Evolutionary conservation across 352 stramenopile species (phyloP), one percentile per base, ranked within the genome.

Genomic region (Phytophthora syringae): DNA sequence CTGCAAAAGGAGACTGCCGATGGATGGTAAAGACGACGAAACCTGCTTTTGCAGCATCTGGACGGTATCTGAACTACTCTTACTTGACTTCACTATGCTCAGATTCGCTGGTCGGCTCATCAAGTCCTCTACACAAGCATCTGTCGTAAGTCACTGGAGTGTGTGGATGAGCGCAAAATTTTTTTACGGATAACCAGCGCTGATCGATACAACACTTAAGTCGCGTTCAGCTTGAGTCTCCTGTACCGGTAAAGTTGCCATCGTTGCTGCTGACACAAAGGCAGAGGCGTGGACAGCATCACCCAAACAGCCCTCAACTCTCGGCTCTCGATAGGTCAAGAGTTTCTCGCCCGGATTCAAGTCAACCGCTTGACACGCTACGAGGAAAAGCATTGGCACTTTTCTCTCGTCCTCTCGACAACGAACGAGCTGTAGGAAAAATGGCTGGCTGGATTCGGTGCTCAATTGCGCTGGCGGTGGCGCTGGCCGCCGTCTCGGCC

Each of bases 361-460:
- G 37, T 49, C 20, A 45, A 7, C 11, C n/a, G 36, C 6, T 63
- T 69, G 53, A 60, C 55, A 56, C 53, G 20, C n/a, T 61, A 60
- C 58, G 39, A 66, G 48, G n/a, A n/a, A 13, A 49, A 59, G 32
- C 0, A 59, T 70, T 73, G 58, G 30, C 34, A 50, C 15, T 67
- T 77, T 73, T 59, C 22, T 61, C 51, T 37, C n/a, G n/a, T 24
- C 52, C 12, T 22, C 22, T 20, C 42, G 52, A 40, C 53, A 60
- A 34, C 55, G 65, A 69, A 28, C 39, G 5, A 40, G 51, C n/a
- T 50, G 22, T 20, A 34, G 3, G 13, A 53, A 5, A 51, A 37
- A 76, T 75, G 61, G 54, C 67, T 22, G 61, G 61, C n/a, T 72
- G 58, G 57, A 76, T 70, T 58, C 50, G 62, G 44, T 67, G 69